Base-by-base conservation (phyloP, 192 early-diverging fungal genomes). In the Phlyctochytrium planicorne region DNA sequence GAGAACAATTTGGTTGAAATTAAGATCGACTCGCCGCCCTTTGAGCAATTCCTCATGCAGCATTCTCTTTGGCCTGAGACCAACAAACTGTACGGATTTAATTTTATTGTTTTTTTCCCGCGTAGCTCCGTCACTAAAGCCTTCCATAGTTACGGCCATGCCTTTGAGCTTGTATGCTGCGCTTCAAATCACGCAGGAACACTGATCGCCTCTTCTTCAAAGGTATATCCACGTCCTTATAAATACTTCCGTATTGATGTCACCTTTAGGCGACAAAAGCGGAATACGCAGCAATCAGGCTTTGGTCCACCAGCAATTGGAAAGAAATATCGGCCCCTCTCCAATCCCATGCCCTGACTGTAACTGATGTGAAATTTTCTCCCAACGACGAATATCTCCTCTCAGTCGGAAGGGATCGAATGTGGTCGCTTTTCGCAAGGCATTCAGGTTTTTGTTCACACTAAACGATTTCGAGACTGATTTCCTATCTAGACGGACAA, bases 61-160 rank as follows among this genome's bases (percentile, higher is more conserved):
- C 84, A 91, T 73, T 94, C 94, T 30, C 79, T 98, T 23, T 98
- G 97, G 97, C 95, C 97, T 1, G 97, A 98, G 80, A 79, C 88
- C 4, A 89, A 95, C 67, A 97, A 98, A 75, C 82, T 97, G 68
- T 98, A 27, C 25, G 67, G 3, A 61, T 60, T n/a, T n/a, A n/a
- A n/a, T n/a, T n/a, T n/a, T n/a, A n/a, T n/a, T n/a, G n/a, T n/a
- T n/a, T 62, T 62, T 40, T 30, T 36, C 29, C 32, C 0, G 65
- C 31, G 40, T 14, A 47, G 6, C 40, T 47, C 40, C 20, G 47
- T 33, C 23, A n/a, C n/a, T n/a, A n/a, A n/a, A 50, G 29, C 35
- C 55, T 35, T 17, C 25, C 55, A 70, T 66, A 63, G 67, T 25
- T 71, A 96, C 77, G 97, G 94, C n/a, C 97, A 98, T 78, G 89